Evolutionary conservation across 2,329 filamentous ascomycete species (phyloP), one percentile per base, ranked within the genome.

Genomic region (Fusarium caatingaense): DNA sequence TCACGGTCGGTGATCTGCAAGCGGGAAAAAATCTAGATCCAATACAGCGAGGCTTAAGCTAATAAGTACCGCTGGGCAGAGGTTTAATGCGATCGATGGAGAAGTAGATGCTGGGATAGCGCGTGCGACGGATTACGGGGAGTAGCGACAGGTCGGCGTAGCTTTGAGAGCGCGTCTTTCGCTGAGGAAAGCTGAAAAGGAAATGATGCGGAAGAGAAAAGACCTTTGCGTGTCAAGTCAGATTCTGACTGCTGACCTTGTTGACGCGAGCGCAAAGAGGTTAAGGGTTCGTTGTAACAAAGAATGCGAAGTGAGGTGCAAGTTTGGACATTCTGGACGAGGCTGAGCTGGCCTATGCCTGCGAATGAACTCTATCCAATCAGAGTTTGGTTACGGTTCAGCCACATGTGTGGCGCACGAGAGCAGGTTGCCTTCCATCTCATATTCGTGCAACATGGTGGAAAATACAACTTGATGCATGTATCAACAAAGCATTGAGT

Each of bases 251-350:
- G 58, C 65, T 61, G 62, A 63, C 65, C 68, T 74, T 69, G 56
- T 63, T 64, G 61, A 72, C 65, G 56, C 50, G 55, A 46, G 60
- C 68, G 65, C 68, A 72, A 62, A 55, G 42, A 56, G 54, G 54
- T 50, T 63, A 21, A 41, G 48, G 27, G 18, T 30, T 58, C 30
- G 30, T 53, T 46, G 37, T 30, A 44, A 48, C 25, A 47, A 67
- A 60, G 59, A 56, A 57, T 68, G 68, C 46, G 21, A 51, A 48
- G 40, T 64, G 69, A 71, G 64, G 62, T 56, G 57, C 57, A 70
- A 67, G 60, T 71, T 62, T 66, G 63, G 57, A 68, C 40, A 60
- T 56, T 44, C 53, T 72, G 51, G 64, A 56, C 73, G 65, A 76
- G 74, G 74, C 74, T 76, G 73, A 71, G 58, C 16, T 59, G 60